A percentile compares a stretch with the other conserved stretches of the same genome.
Conservation (phyloP, 345 rosid genomes). For the Eutrema japonicum region DNA sequence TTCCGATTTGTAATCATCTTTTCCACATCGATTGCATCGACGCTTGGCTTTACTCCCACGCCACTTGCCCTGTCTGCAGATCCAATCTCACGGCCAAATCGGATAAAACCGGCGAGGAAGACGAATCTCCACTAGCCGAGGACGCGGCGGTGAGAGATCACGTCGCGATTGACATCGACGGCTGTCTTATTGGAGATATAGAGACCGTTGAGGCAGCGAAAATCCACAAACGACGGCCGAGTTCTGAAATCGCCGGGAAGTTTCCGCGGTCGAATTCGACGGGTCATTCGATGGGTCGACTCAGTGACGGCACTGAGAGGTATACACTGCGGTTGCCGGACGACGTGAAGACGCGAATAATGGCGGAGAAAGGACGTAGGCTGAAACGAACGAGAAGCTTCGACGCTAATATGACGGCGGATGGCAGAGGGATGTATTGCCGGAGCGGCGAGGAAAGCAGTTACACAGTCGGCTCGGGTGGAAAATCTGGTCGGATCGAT, state of each 20-base stretch:
- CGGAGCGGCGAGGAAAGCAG: slow-evolving; percentile 26
- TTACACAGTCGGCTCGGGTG: slow-evolving; percentile 28
- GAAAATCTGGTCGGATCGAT: slow-evolving; percentile 26
- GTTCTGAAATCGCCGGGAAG: slow-evolving; percentile 33
- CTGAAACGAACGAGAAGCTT: slow-evolving; percentile 55
- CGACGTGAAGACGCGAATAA: slow-evolving; percentile 46
- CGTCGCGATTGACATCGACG: slow-evolving; percentile 42
- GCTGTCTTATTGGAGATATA: slow-evolving; percentile 12
- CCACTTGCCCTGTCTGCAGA: slow-evolving; percentile 70
- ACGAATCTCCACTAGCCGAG: too few relatives aligned
- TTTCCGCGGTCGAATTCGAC: slow-evolving; percentile 62
- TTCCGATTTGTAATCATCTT: slow-evolving; percentile 60
- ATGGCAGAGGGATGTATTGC: slow-evolving; percentile 1
- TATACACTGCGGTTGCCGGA: slow-evolving; percentile 59
- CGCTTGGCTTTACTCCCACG: slow-evolving; percentile 56
- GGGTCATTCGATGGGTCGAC: slow-evolving; percentile 55
- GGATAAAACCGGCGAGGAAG: slow-evolving; percentile 9
- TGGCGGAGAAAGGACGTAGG: slow-evolving; percentile 37
- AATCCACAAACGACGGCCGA: slow-evolving; percentile 19
- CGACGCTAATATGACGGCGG: slow-evolving; percentile 38
- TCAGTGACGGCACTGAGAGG: slow-evolving; percentile 44
- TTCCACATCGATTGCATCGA: slow-evolving; percentile 63
- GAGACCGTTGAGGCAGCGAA: slow-evolving; percentile 10
- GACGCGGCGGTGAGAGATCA: slow-evolving; percentile 14
- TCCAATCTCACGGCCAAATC: slow-evolving; percentile 48